A percentile compares a stretch with the other conserved stretches of the same genome.
Evolutionary conservation across 1,284 basidiomycete genomes (phyloP).

Genomic region (Malassezia furfur): DNA sequence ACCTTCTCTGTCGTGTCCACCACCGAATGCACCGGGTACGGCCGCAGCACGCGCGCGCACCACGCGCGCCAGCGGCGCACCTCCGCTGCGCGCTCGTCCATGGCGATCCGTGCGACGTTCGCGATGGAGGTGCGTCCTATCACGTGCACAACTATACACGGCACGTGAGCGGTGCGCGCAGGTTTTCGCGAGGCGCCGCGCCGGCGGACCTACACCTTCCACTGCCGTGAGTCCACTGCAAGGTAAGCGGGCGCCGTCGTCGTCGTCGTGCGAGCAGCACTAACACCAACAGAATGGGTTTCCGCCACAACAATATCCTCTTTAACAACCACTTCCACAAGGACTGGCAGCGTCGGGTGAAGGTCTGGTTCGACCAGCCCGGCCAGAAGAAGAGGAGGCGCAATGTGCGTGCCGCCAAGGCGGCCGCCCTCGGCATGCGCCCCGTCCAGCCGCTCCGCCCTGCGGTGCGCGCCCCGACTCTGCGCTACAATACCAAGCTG

Average conservation of each 20-base stretch:
- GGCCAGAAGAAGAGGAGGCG: constrained; percentile 95
- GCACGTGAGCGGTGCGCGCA: constrained; percentile 4
- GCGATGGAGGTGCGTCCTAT: neutral
- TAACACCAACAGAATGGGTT: constrained; percentile 33
- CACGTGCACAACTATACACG: constrained; percentile 16
- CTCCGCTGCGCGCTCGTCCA: neutral
- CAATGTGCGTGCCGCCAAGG: constrained; percentile 83
- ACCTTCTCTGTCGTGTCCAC: neutral
- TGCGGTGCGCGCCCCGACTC: constrained; percentile 88
- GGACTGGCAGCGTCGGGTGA: constrained; percentile 68
- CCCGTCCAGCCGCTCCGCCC: constrained; percentile 87
- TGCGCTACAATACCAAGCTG: constrained; percentile 97
- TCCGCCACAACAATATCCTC: constrained; percentile 48
- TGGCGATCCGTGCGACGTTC: neutral
- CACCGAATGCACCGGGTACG: neutral
- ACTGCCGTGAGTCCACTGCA: constrained; percentile 18
- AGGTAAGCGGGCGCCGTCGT: constrained; percentile 12
- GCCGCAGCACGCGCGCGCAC: neutral
- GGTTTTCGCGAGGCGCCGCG: constrained; percentile 2
- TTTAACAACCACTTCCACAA: constrained; percentile 87
- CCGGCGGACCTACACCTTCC: constrained; percentile 14
- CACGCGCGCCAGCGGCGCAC: neutral
- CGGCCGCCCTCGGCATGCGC: constrained; percentile 79
- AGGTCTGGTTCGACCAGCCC: constrained; percentile 98
- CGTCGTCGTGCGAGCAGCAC: neutral